phyloP scores from a whole-genome alignment of 495 filamentous ascomycete genomes.

The Penicillium cosmopolitanum region DNA sequence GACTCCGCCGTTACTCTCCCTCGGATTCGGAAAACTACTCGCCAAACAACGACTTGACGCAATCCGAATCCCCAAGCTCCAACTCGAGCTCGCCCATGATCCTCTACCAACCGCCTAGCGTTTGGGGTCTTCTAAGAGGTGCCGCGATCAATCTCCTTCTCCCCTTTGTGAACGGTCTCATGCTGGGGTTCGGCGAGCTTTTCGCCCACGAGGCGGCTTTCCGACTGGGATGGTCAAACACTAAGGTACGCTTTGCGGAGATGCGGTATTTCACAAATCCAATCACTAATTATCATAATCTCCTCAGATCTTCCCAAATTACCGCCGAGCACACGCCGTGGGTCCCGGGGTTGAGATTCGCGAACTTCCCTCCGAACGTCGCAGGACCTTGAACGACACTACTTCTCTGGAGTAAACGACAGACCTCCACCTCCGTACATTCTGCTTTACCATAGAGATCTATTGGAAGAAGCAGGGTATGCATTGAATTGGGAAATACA shows the following conservation, averaged over 20 bases:
- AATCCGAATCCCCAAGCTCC: conserved; percentile 61
- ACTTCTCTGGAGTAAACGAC: conserved; percentile 38
- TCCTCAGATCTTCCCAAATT: conserved; percentile 65
- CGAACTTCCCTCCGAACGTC: conserved; percentile 54
- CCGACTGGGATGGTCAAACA: conserved; percentile 87
- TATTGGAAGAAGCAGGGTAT: conserved; percentile 5
- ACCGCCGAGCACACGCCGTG: conserved; percentile 59
- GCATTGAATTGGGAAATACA: conserved; percentile 24
- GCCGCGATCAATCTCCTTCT: conserved; percentile 93
- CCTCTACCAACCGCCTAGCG: conserved; percentile 84
- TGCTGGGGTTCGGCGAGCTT: conserved; percentile 96
- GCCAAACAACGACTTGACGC: conserved; percentile 56
- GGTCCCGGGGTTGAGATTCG: conserved; percentile 69
- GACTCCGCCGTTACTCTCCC: conserved; percentile 80
- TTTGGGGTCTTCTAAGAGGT: conserved; percentile 82
- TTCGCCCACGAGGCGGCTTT: conserved; percentile 96
- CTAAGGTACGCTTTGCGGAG: conserved; percentile 66
- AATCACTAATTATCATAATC: conserved; percentile 8
- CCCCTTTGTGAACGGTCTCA: conserved; percentile 96
- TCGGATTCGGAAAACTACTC: conserved; percentile 92
- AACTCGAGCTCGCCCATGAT: conserved; percentile 77
- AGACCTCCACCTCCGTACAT: neutral
- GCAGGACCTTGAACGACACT: conserved; percentile 53
- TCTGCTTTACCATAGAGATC: neutral
- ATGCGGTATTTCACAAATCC: neutral